Conservation (phyloP, 306 rosid species). For the Vicia sativa region DNA sequence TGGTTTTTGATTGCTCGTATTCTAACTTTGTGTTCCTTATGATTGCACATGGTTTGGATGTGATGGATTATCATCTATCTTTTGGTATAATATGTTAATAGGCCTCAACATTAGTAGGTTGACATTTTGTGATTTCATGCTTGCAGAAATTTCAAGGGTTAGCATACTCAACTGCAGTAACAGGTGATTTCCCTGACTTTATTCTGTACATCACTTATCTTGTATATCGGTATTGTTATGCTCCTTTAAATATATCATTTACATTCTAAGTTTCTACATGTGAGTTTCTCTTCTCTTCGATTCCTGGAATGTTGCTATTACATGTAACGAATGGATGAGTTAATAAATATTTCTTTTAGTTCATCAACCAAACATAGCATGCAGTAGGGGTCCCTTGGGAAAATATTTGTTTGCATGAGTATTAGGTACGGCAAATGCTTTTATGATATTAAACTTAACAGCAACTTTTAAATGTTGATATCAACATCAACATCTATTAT, state of each 20-base stretch:
- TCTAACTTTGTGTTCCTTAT: neutral
- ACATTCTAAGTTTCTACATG: neutral
- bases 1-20: neutral
- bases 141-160: conserved; percentile 73
- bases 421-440: conserved; percentile 8
- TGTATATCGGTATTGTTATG: no score
- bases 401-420: conserved; percentile 2
- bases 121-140: conserved; percentile 38
- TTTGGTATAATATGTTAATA: conserved; percentile 12
- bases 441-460: neutral
- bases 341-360: conserved; percentile 2
- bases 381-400: neutral
- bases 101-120: conserved; percentile 15
- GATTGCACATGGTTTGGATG: conserved; percentile 19
- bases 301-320: conserved; percentile 12
- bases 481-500: no score
- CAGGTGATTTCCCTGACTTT: conserved; percentile 51
- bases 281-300: conserved; percentile 5
- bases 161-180: conserved; percentile 59
- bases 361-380: neutral
- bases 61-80: conserved; percentile 8
- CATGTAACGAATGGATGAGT: conserved; percentile 26
- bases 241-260: neutral
- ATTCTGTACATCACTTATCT: conserved; percentile 20
- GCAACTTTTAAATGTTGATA: conserved; percentile 1